Evolutionary conservation across 2,329 filamentous ascomycete species (phyloP).

Genomic region (Magnaporthiopsis incrustans): DNA sequence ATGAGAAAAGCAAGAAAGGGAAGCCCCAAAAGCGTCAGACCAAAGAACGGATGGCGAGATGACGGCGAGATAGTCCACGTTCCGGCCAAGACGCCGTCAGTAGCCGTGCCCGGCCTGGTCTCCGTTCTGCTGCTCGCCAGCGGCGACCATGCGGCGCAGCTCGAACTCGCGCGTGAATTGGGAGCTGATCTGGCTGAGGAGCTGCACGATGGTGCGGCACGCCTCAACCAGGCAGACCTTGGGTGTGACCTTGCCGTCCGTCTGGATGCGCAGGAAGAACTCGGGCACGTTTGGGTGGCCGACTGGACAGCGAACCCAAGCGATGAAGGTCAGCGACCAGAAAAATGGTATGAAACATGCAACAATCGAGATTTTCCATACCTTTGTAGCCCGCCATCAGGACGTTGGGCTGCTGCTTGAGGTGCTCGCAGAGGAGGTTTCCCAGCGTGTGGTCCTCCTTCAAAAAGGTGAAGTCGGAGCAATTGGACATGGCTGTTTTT

Average conservation of each 20-base stretch:
- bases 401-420: slow-evolving; percentile 77
- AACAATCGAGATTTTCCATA: slow-evolving; percentile 21
- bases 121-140: slow-evolving; percentile 44
- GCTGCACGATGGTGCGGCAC: slow-evolving; percentile 74
- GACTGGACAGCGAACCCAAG: slow-evolving; percentile 26
- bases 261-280: slow-evolving; percentile 73
- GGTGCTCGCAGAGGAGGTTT: slow-evolving; percentile 78
- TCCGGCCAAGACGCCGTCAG: not conserved
- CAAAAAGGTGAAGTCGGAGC: slow-evolving; percentile 89
- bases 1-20: not conserved
- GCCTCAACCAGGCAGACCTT: slow-evolving; percentile 77
- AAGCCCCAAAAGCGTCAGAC: not conserved
- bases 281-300: slow-evolving; percentile 54
- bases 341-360: not conserved
- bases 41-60: no score
- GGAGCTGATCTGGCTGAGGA: slow-evolving; percentile 70
- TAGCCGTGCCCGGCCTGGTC: slow-evolving; percentile 15
- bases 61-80: no score
- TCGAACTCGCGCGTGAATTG: slow-evolving; percentile 93
- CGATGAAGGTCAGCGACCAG: not conserved
- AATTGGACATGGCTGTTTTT: slow-evolving; percentile 73
- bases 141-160: slow-evolving; percentile 73
- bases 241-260: slow-evolving; percentile 80
- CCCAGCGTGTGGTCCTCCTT: slow-evolving; percentile 96
- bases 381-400: slow-evolving; percentile 89